Conservation (phyloP, 768 basidiomycete genomes). For the Arthromyces matolae region DNA sequence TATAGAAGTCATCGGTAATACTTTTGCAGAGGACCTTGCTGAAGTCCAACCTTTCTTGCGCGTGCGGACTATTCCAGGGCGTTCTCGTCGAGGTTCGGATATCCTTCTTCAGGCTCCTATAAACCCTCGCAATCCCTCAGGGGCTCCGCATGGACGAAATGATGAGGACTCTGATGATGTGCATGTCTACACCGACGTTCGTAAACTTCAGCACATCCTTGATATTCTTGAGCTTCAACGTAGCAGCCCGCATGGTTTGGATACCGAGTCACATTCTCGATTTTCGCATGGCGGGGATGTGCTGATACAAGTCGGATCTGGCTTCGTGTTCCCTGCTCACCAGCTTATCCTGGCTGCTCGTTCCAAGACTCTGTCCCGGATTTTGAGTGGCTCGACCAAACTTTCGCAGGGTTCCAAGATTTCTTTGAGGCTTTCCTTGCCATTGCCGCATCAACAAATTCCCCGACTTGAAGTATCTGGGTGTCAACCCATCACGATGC, state of each 20-base stretch:
- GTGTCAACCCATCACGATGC: constrained; percentile 60
- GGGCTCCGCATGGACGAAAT: neutral
- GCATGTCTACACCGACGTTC: constrained; percentile 35
- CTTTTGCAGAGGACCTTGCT: constrained; percentile 63
- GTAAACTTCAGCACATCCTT: constrained; percentile 29
- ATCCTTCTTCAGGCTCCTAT: neutral
- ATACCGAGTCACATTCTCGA: constrained; percentile 13
- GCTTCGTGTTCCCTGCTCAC: constrained; percentile 57
- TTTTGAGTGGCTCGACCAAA: constrained; percentile 36
- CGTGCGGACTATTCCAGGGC: constrained; percentile 15
- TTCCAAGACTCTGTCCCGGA: constrained; percentile 38
- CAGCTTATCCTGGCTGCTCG: constrained; percentile 62
- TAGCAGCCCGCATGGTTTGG: constrained; percentile 18
- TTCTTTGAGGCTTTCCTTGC: constrained; percentile 25
- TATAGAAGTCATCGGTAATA: constrained; percentile 53
- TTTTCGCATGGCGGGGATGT: constrained; percentile 62
- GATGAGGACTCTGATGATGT: constrained; percentile 36
- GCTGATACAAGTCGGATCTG: constrained; percentile 40
- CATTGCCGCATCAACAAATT: neutral
- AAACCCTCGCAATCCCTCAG: neutral
- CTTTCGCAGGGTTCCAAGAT: constrained; percentile 27
- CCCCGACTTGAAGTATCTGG: constrained; percentile 45
- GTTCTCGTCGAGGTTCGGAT: neutral
- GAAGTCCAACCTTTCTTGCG: constrained; percentile 59
- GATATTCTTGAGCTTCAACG: constrained; percentile 28